A percentile compares a stretch with the other conserved stretches of the same genome.
Conservation (phyloP, 2,329 filamentous ascomycete species). For the Claviceps paspali region DNA sequence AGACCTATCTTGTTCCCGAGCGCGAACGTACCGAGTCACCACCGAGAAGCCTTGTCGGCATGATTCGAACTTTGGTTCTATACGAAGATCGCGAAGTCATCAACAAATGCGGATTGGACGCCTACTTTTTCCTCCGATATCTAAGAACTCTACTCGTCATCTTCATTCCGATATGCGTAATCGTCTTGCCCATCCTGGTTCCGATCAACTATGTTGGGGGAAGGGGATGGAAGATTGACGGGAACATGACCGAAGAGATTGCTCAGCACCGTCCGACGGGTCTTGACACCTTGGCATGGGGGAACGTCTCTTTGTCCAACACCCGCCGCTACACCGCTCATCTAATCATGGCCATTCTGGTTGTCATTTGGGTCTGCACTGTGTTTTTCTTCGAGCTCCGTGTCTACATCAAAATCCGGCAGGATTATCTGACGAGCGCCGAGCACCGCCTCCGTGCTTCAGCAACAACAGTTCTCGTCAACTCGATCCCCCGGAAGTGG, state of each 20-base stretch:
- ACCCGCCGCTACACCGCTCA: slow-evolving; percentile 70
- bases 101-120: slow-evolving; percentile 87
- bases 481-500: slow-evolving; percentile 83
- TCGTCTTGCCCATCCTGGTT: slow-evolving; percentile 74
- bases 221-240: slow-evolving; percentile 37
- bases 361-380: slow-evolving; percentile 72
- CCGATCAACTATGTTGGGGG: slow-evolving; percentile 71
- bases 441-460: slow-evolving; percentile 88
- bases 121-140: slow-evolving; percentile 94
- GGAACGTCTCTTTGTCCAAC: slow-evolving; percentile 57
- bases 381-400: slow-evolving; percentile 77
- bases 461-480: slow-evolving; percentile 88
- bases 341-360: slow-evolving; percentile 59
- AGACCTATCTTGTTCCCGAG: slow-evolving; percentile 76
- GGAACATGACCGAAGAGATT: slow-evolving; percentile 15
- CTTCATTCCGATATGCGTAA: slow-evolving; percentile 63
- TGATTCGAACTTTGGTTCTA: slow-evolving; percentile 47
- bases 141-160: slow-evolving; percentile 66
- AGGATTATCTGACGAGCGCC: slow-evolving; percentile 86
- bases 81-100: slow-evolving; percentile 70
- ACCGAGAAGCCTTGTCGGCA: slow-evolving; percentile 36
- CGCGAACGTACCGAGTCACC: slow-evolving; percentile 68
- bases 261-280: slow-evolving; percentile 31
- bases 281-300: slow-evolving; percentile 73
- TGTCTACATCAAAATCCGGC: slow-evolving; percentile 82